phyloP scores from a whole-genome alignment of 2,329 filamentous ascomycete species.

The Fusarium dlaminii region DNA sequence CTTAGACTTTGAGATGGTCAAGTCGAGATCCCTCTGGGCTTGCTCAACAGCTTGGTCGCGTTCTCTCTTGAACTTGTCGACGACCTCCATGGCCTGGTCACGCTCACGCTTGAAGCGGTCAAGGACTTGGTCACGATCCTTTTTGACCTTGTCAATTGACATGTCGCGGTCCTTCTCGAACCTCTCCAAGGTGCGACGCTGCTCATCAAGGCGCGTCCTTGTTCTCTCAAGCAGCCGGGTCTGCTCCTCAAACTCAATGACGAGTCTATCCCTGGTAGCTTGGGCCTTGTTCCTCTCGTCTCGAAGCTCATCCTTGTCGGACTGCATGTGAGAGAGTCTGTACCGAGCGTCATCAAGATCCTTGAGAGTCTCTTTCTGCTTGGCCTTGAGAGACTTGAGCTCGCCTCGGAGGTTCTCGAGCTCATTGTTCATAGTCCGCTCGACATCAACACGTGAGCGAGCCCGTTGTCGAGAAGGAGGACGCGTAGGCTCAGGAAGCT shows the following conservation, averaged over 20 bases:
- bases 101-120: conserved; percentile 31
- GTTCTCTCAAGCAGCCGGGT: conserved; percentile 25
- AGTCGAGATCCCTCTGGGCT: conserved; percentile 31
- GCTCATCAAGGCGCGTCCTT: conserved; percentile 31
- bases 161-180: conserved; percentile 33
- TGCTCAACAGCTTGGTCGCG: conserved; percentile 30
- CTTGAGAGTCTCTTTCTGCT: conserved; percentile 35
- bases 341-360: conserved; percentile 40
- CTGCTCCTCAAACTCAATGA: conserved; percentile 31
- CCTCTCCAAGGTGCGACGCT: conserved; percentile 30
- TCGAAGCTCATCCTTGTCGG: conserved; percentile 41
- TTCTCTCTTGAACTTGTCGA: conserved; percentile 36
- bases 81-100: conserved; percentile 23
- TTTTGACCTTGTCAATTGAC: conserved; percentile 32
- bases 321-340: conserved; percentile 36
- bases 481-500: conserved; percentile 23
- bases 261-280: conserved; percentile 34
- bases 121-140: conserved; percentile 29
- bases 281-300: conserved; percentile 39
- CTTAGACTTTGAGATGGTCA: conserved; percentile 20
- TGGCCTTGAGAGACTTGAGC: conserved; percentile 31
- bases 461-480: conserved; percentile 26
- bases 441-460: conserved; percentile 35
- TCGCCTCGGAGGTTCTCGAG: conserved; percentile 38
- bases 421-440: conserved; percentile 31